Conservation (phyloP, 164 flowering plant species). For the Magnolia officinalis region DNA sequence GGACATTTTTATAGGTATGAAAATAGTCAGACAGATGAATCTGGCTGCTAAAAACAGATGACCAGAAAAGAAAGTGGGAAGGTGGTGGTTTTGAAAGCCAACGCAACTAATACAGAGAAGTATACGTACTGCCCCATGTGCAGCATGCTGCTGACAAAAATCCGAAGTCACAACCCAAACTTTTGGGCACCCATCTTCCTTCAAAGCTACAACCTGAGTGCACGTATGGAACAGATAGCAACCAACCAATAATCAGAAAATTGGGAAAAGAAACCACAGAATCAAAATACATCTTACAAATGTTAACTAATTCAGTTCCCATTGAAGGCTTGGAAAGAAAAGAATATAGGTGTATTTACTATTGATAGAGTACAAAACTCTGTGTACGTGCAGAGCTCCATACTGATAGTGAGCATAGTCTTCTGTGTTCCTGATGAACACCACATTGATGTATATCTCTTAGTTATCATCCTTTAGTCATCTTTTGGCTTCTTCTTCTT, state of each 20-base stretch:
- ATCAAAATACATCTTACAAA: background rate
- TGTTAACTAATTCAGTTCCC: background rate
- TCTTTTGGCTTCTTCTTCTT: no score
- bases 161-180: constrained; percentile 98
- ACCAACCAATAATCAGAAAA: constrained; percentile 7
- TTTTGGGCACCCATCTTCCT: constrained; percentile 90
- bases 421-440: no score
- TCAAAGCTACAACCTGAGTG: constrained; percentile 72
- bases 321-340: no score
- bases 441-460: no score
- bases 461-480: no score
- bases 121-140: constrained; percentile 84
- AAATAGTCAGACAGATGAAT: background rate
- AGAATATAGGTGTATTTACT: no score
- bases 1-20: background rate
- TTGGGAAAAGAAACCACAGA: constrained; percentile 3
- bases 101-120: background rate
- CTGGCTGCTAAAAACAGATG: background rate
- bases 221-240: constrained; percentile 1
- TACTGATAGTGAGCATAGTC: no score
- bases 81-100: background rate
- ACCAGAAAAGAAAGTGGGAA: background rate
- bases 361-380: no score
- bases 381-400: no score
- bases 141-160: constrained; percentile 69